These are phyloP conservation scores for Turnera subulata DNA, from an alignment of 345 rosid genomes.

Conservation along the genomic window DNA sequence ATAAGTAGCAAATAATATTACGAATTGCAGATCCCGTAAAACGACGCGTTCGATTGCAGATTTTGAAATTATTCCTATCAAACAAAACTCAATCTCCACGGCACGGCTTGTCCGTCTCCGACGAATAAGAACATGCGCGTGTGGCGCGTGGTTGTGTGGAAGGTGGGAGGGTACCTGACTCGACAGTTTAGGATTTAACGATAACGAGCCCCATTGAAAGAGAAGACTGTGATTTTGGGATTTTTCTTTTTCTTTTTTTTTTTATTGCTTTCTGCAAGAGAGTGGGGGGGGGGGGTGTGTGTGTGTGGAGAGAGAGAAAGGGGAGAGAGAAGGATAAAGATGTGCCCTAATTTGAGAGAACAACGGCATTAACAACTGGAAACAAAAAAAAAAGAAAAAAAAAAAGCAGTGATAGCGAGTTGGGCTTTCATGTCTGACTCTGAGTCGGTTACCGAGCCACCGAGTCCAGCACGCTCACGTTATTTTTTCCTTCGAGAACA, in stretches of 20 bases:
- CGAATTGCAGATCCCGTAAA: neutral
- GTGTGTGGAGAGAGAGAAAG: conserved; percentile 16
- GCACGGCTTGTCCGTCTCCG: too few relatives aligned
- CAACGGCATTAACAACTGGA: conserved; percentile 6
- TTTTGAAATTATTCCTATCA: neutral
- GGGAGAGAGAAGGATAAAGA: conserved; percentile 16
- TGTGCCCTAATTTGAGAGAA: conserved; percentile 23
- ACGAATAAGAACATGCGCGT: too few relatives aligned
- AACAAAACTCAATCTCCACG: neutral
- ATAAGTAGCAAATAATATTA: neutral
- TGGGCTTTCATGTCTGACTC: neutral
- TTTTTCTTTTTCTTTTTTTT: neutral
- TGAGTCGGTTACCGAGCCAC: neutral
- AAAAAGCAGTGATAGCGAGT: neutral
- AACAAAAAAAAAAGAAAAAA: neutral
- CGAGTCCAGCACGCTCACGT: neutral
- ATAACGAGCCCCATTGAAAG: conserved; percentile 28
- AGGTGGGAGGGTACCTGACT: neutral
- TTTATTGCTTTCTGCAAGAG: too few relatives aligned
- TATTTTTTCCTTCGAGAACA: neutral
- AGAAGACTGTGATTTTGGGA: conserved; percentile 12
- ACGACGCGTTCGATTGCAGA: neutral
- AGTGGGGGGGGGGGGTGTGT: neutral
- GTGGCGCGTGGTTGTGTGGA: neutral
- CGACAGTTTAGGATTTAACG: conserved; percentile 26